phyloP scores from a whole-genome alignment of 2,329 filamentous ascomycete genomes.

The Aspergillus fumigatiaffinis region DNA sequence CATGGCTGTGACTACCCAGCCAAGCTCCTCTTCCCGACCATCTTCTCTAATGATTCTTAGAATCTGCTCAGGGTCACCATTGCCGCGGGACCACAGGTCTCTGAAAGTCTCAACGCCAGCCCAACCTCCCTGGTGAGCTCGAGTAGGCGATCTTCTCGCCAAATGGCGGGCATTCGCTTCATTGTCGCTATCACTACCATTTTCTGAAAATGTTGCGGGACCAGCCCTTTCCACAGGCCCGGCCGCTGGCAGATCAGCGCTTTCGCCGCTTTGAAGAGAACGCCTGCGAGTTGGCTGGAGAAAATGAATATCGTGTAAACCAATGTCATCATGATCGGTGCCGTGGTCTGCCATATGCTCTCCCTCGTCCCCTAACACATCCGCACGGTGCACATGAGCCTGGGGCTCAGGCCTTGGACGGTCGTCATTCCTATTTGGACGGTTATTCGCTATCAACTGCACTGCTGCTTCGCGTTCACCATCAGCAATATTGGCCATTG shows the following conservation, averaged over 20 bases:
- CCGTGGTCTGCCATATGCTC: constrained; percentile 9
- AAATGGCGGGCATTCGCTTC: constrained; percentile 4
- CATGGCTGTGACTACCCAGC: constrained; percentile 57
- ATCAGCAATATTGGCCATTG: constrained; percentile 76
- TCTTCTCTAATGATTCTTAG: constrained; percentile 60
- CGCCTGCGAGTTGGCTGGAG: constrained; percentile 4
- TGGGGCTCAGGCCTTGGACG: constrained; percentile 10
- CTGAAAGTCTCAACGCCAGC: constrained; percentile 46
- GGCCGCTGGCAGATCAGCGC: neutral
- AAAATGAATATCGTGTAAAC: constrained; percentile 8
- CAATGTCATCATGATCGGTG: constrained; percentile 5
- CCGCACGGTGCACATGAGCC: constrained; percentile 8
- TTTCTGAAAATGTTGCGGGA: constrained; percentile 1
- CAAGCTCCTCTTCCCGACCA: constrained; percentile 55
- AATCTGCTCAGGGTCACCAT: constrained; percentile 57
- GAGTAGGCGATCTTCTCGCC: constrained; percentile 5
- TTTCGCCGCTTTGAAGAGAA: neutral
- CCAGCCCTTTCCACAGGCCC: neutral
- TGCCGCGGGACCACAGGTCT: constrained; percentile 57
- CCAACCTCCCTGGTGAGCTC: constrained; percentile 9
- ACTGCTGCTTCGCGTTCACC: constrained; percentile 48
- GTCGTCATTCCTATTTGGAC: constrained; percentile 22
- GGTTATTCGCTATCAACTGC: constrained; percentile 41
- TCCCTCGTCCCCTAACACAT: constrained; percentile 4
- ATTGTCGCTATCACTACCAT: constrained; percentile 6